phyloP scores from a whole-genome alignment of 495 filamentous ascomycete genomes.

The Staphylotrichum longicolle region DNA sequence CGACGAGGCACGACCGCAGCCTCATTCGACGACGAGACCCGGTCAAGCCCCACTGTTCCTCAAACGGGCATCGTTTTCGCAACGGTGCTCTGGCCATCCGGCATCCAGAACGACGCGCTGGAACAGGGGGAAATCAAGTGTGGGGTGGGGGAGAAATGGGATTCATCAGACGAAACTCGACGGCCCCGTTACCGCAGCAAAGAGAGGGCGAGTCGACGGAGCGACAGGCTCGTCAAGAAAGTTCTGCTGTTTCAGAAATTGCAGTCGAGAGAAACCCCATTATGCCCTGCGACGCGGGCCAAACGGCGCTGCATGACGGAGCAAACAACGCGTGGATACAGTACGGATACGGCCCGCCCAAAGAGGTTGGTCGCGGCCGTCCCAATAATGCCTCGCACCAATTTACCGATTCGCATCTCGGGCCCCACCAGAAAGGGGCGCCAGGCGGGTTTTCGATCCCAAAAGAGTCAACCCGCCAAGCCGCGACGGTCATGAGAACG shows the following conservation, averaged over 20 bases:
- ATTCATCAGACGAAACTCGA: neutral
- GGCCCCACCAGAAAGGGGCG: slow-evolving; percentile 18
- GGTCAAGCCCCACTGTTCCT: neutral
- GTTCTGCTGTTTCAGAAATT: slow-evolving; percentile 28
- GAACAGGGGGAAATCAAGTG: neutral
- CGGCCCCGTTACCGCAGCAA: neutral
- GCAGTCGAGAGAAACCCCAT: slow-evolving; percentile 7
- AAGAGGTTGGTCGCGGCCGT: neutral
- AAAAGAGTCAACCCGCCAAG: slow-evolving; percentile 17
- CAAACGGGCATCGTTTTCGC: slow-evolving; percentile 1
- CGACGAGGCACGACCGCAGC: slow-evolving; percentile 12
- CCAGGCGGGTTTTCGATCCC: slow-evolving; percentile 13
- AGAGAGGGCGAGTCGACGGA: neutral
- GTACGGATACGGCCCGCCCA: neutral
- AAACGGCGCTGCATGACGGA: slow-evolving; percentile 15
- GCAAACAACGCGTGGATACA: slow-evolving; percentile 1
- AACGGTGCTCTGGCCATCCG: neutral
- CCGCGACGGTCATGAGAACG: slow-evolving; percentile 2
- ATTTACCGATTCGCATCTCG: slow-evolving; percentile 18
- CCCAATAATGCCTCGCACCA: slow-evolving; percentile 23
- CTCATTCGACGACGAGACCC: slow-evolving; percentile 24
- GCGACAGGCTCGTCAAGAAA: slow-evolving; percentile 7
- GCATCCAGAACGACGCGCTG: neutral
- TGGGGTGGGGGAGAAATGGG: neutral
- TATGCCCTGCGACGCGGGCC: slow-evolving; percentile 23